phyloP scores from a whole-genome alignment of 805 yeast genomes.

The Kuraishia ogatae region DNA sequence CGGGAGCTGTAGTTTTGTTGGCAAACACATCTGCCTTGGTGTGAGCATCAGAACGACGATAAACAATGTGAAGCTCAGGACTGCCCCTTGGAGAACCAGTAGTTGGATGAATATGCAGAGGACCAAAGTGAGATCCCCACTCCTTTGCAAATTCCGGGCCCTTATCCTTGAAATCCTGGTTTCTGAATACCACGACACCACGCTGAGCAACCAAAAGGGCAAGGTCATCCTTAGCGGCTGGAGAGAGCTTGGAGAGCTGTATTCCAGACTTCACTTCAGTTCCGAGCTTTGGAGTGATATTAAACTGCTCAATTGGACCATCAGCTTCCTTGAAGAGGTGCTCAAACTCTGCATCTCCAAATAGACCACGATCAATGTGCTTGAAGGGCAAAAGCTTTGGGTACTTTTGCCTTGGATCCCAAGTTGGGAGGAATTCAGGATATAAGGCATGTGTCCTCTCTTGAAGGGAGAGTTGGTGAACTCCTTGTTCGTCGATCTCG shows the following conservation, averaged over 20 bases:
- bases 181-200: slow-evolving; percentile 36
- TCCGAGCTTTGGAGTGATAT: slow-evolving; percentile 36
- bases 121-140: slow-evolving; percentile 34
- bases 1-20: slow-evolving; percentile 22
- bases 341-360: slow-evolving; percentile 49
- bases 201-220: slow-evolving; percentile 38
- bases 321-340: slow-evolving; percentile 28
- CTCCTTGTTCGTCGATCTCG: not conserved
- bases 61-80: slow-evolving; percentile 33
- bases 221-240: slow-evolving; percentile 35
- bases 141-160: slow-evolving; percentile 33
- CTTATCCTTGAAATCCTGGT: slow-evolving; percentile 29
- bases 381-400: slow-evolving; percentile 44
- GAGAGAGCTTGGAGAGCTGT: slow-evolving; percentile 31
- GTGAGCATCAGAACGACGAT: slow-evolving; percentile 28
- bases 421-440: slow-evolving; percentile 62
- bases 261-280: slow-evolving; percentile 26
- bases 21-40: slow-evolving; percentile 15
- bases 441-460: slow-evolving; percentile 10
- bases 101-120: slow-evolving; percentile 40
- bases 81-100: slow-evolving; percentile 37
- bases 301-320: slow-evolving; percentile 8
- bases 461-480: not conserved
- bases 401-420: slow-evolving; percentile 50
- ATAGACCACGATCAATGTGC: slow-evolving; percentile 52